A percentile compares a stretch with the other conserved stretches of the same genome.
phyloP scores from a whole-genome alignment of 148 eudicot species.

The Rhododendron kiyosumense region DNA sequence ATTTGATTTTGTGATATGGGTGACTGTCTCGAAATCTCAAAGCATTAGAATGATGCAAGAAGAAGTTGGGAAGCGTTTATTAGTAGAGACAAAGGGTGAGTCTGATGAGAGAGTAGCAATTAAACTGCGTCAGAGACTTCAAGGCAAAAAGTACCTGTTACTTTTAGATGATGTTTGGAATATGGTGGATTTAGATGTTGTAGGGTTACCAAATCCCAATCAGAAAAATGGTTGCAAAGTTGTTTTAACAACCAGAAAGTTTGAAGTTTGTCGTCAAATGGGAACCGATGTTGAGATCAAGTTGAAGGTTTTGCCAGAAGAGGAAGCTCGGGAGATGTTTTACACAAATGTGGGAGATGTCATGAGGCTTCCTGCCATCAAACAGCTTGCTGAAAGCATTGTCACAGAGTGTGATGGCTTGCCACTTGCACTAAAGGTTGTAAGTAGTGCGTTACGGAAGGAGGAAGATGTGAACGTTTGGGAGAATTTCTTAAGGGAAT shows the following conservation, averaged over 20 bases:
- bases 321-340: background rate
- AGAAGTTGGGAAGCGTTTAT: background rate
- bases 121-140: background rate
- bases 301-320: background rate
- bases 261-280: background rate
- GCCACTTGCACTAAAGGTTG: background rate
- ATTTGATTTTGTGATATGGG: background rate
- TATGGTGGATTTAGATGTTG: background rate
- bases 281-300: background rate
- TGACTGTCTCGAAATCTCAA: background rate
- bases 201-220: background rate
- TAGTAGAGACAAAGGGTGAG: background rate
- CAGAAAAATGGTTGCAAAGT: conserved; percentile 3
- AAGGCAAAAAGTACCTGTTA: background rate
- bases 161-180: conserved; percentile 8
- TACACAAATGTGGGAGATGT: background rate
- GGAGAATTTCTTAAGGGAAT: background rate
- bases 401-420: conserved; percentile 3
- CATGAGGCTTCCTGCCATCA: background rate
- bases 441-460: background rate
- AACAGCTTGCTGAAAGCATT: background rate
- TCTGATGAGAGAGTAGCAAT: background rate
- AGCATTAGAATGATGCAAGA: background rate
- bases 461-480: background rate
- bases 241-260: background rate